These are phyloP conservation scores for Apocynum venetum DNA, from an alignment of 257 asterid species.

Conservation along the genomic window DNA sequence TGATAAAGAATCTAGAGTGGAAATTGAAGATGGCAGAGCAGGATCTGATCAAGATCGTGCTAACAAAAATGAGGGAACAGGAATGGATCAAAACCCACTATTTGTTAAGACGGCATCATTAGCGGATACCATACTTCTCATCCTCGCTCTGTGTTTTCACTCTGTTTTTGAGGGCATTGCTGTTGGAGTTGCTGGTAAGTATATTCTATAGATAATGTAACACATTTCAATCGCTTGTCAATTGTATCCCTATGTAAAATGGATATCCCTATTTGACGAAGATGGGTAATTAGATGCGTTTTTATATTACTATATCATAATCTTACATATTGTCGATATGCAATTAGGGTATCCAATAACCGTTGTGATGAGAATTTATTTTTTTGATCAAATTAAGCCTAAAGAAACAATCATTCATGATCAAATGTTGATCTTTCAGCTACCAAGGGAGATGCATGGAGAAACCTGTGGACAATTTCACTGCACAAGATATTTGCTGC, in stretches of 20 bases:
- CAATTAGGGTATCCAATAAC: not conserved
- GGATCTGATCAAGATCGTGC: constrained; percentile 7
- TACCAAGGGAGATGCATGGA: constrained; percentile 74
- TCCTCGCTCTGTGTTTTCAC: constrained; percentile 78
- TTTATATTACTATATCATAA: no score
- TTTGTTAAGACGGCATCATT: constrained; percentile 41
- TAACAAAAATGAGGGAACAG: constrained; percentile 3
- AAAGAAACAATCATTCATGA: not conserved
- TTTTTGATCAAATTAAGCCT: not conserved
- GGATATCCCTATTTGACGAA: no score
- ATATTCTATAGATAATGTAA: no score
- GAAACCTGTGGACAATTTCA: constrained; percentile 76
- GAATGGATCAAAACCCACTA: constrained; percentile 20
- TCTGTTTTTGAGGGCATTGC: constrained; percentile 92
- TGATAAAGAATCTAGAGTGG: constrained; percentile 27
- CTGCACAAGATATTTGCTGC: constrained; percentile 91
- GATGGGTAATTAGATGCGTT: no score
- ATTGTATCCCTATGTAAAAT: no score
- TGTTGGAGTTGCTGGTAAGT: constrained; percentile 74
- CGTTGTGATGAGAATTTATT: not conserved
- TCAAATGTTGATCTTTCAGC: constrained; percentile 24
- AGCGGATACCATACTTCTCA: constrained; percentile 67
- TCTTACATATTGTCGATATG: no score
- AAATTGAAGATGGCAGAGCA: constrained; percentile 30
- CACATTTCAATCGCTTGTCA: no score